A percentile compares a stretch with the other conserved stretches of the same genome.
phyloP scores from a whole-genome alignment of 192 early-diverging fungal species.

The Rhizoclosmatium globosum region DNA sequence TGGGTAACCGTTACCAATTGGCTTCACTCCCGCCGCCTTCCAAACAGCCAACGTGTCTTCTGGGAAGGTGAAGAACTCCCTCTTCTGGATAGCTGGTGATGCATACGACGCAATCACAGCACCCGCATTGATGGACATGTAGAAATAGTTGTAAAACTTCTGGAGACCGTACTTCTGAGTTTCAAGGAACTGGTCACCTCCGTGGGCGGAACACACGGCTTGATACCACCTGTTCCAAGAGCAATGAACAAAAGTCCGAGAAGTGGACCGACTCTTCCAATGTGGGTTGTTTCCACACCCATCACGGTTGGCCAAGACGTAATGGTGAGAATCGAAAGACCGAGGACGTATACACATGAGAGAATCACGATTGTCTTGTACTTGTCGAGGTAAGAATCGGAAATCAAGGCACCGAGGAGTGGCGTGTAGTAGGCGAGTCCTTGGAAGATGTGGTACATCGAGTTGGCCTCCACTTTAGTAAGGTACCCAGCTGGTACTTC shows the following conservation, averaged over 20 bases:
- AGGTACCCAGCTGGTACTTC: constrained; percentile 40
- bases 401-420: constrained; percentile 65
- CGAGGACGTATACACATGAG: constrained; percentile 56
- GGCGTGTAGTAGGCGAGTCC: constrained; percentile 9
- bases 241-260: constrained; percentile 59
- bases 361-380: constrained; percentile 61
- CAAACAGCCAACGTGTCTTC: constrained; percentile 1
- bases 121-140: constrained; percentile 67
- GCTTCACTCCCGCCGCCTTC: neutral
- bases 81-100: constrained; percentile 51
- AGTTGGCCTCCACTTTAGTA: constrained; percentile 45
- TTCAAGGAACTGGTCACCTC: constrained; percentile 64
- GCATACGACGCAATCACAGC: constrained; percentile 58
- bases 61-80: constrained; percentile 44
- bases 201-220: constrained; percentile 68
- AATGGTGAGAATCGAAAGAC: constrained; percentile 59
- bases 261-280: constrained; percentile 33
- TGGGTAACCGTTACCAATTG: constrained; percentile 53
- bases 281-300: constrained; percentile 23
- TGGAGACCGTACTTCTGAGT: constrained; percentile 57
- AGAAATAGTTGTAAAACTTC: constrained; percentile 62
- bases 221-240: constrained; percentile 71
- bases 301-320: constrained; percentile 54
- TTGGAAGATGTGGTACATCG: constrained; percentile 24
- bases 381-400: constrained; percentile 72